Percentiles rank a stretch among this genome's conserved stretches.
Evolutionary conservation across 345 rosid species (phyloP).

Genomic region (Syzygium oleosum): DNA sequence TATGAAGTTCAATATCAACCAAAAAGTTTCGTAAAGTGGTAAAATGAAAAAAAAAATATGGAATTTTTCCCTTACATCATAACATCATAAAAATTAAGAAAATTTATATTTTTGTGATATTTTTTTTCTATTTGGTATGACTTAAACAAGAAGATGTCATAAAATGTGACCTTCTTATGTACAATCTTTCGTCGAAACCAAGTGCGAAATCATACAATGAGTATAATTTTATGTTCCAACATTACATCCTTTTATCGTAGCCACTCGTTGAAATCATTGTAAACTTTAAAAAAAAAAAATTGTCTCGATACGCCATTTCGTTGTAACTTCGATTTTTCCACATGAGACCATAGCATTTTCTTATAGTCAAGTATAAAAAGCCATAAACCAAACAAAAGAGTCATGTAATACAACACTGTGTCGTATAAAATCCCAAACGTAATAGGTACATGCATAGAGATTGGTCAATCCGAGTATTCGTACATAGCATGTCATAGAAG

Average conservation of each 20-base stretch:
- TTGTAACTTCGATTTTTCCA: background rate
- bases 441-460: background rate
- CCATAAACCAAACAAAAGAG: background rate
- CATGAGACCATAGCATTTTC: background rate
- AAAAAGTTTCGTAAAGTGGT: background rate
- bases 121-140: background rate
- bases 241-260: rapidly evolving
- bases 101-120: background rate
- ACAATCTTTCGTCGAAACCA: background rate
- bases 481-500: too few species aligned
- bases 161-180: background rate
- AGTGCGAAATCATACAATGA: background rate
- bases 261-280: background rate
- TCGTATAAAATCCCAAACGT: background rate
- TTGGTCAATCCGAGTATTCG: background rate
- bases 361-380: background rate
- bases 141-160: background rate
- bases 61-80: background rate
- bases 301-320: background rate
- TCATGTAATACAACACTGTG: rapidly evolving
- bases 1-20: too few species aligned
- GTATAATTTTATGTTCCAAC: background rate
- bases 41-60: background rate
- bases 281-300: background rate
- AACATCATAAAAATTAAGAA: background rate